Evolutionary conservation across 805 yeast genomes (phyloP), one percentile per base, ranked within the genome.

Genomic region (Yarrowia deformans): DNA sequence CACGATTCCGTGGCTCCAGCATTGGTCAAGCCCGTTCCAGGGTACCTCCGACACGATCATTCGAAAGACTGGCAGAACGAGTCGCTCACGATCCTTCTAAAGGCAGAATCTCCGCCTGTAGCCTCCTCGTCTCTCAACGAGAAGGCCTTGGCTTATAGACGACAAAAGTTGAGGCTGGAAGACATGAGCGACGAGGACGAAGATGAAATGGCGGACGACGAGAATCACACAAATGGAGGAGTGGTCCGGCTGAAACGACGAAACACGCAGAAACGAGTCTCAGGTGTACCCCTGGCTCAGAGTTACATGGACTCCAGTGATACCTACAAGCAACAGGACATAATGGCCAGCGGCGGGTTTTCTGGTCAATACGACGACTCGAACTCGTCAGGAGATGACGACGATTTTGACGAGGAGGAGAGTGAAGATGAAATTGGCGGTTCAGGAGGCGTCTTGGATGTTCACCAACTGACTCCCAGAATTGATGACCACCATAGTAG

Each of bases 1-100:
- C 72, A 73, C 23, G 77, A 75, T 70, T 76, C 75, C 1, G 71
- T 76, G 14, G 77, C 76, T 12, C 73, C 73, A 29, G 70, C 73
- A 50, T 70, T 75, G 45, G 74, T 75, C 58, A 69, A 70, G 48
- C 77, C 77, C 18, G 61, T 66, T 10, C 69, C 69, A 8, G 69
- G 61, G n/a, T 54, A 66, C 61, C 60, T 66, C 16, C 42, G 69
- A 12, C 60, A 66, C 23, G 61, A 66, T 29, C 50, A 52, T 35
- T 54, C 60, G 8, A 42, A 50, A 4, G 61, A 54, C 9, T 66
- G 60, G 61, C 69, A 66, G 49, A 66, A 66, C 10, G 61, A 66
- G 52, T 52, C 50, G 18, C 52, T 66, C 32, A 43, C 69, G 8
- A 52, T 66, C 18, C 60, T 66, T 9, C 42, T 66, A 8, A 66